These are phyloP conservation scores for Sugiyamaella castrensis DNA, from an alignment of 1,139 yeast species.

Conservation along the genomic window DNA sequence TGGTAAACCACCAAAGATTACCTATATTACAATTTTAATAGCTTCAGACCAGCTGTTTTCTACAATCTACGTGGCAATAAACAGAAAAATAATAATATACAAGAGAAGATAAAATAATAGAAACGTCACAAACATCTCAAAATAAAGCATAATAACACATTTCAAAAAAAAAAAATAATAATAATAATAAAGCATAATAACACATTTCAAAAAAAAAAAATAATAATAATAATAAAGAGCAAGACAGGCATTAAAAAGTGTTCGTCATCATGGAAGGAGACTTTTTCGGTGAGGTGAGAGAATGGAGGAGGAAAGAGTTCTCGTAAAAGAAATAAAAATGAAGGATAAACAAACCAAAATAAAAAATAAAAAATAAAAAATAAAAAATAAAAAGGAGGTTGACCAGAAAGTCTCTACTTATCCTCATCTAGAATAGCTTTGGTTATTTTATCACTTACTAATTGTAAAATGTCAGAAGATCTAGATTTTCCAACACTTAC, in stretches of 20 bases:
- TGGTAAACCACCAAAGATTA: no score
- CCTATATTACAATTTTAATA: no score
- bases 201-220: neutral
- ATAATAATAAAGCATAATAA: neutral
- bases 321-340: no score
- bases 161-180: neutral
- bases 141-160: neutral
- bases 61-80: no score
- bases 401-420: neutral
- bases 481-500: constrained; percentile 6
- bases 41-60: no score
- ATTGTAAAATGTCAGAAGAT: constrained; percentile 6
- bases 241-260: neutral
- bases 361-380: neutral
- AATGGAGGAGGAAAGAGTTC: no score
- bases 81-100: neutral
- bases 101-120: neutral
- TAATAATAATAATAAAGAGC: neutral
- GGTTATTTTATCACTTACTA: constrained; percentile 6
- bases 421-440: constrained; percentile 4
- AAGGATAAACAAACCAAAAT: neutral
- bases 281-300: no score
- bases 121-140: neutral
- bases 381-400: constrained; percentile 1
- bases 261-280: neutral